Evolutionary conservation across 78 protist species (phyloP).

Genomic region (Acrasis kona): DNA sequence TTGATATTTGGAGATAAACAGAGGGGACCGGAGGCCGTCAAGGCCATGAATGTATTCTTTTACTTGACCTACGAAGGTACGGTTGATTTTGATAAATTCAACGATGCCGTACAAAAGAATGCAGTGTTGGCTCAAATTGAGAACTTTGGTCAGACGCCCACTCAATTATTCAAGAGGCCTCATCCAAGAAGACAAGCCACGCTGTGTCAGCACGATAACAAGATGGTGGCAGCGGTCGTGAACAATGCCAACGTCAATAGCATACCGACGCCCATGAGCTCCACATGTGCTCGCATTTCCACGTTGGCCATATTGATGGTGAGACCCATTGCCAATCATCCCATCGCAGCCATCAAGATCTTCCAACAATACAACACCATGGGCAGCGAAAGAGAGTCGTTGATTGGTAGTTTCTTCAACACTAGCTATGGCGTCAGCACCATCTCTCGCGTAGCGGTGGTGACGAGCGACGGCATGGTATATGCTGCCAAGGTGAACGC

Average conservation of each 20-base stretch:
- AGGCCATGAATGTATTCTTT: conserved; percentile 76
- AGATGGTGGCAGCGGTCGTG: no score
- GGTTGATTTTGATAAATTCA: conserved; percentile 55
- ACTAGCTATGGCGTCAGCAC: no score
- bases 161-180: conserved; percentile 65
- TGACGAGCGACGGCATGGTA: no score
- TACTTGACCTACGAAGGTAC: conserved; percentile 54
- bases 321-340: not conserved
- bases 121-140: conserved; percentile 64
- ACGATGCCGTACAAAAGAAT: conserved; percentile 18
- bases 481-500: no score
- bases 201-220: no score
- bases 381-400: no score
- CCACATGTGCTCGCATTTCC: no score
- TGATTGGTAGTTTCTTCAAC: no score
- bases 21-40: conserved; percentile 66
- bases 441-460: no score
- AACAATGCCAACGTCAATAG: no score
- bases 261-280: not conserved
- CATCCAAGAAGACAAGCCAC: conserved; percentile 64
- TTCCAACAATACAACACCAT: not conserved
- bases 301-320: no score
- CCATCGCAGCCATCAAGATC: not conserved
- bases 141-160: conserved; percentile 96
- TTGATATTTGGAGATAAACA: conserved; percentile 88